Evolutionary conservation across 1,139 yeast species (phyloP), one percentile per base, ranked within the genome.

Genomic region (Geotrichum europaeum): DNA sequence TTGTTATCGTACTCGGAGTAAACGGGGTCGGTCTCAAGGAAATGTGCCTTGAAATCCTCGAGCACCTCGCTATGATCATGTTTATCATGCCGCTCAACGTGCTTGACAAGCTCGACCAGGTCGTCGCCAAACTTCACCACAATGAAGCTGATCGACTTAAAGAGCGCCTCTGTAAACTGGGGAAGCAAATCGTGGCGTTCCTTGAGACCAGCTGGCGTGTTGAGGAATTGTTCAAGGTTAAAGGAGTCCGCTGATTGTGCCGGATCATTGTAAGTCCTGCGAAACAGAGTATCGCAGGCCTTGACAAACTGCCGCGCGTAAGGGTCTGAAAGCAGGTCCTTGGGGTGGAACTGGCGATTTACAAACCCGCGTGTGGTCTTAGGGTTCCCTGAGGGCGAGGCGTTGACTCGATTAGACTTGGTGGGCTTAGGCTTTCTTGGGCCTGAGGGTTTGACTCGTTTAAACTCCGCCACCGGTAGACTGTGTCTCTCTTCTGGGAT

Each of bases 1-100:
- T 59, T 60, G 45, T 56, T 59, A 18, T 61, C 63, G 40, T 57
- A 59, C 28, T 57, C 63, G 15, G 49, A 51, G 40, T 58, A 61
- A 6, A 36, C 18, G 12, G 15, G n/a, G 32, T 47, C 54, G 4
- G 60, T 57, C 5, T 49, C 57, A 18, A 57, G 6, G 15, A 60
- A 24, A 28, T 60, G 60, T 28, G 34, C 40, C n/a, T 45, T 20
- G 24, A 36, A 60, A 32, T 60, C 59, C n/a, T 47, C 55, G 3
- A 60, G 15, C n/a, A 57, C 57, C 6, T 53, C 54, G 12, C 36
- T 9, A 24, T 53, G 22, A 6, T 55, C 50, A 18, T 52, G 20
- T 50, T 34, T 13, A 10, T 45, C 40, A 7, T 28, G 30, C 20
- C 24, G 45, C 10, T 51, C 49, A 7, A 53, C 32, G 28, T 54